Base-by-base conservation (phyloP, 2,329 filamentous ascomycete genomes). In the Verticillium albo-atrum region DNA sequence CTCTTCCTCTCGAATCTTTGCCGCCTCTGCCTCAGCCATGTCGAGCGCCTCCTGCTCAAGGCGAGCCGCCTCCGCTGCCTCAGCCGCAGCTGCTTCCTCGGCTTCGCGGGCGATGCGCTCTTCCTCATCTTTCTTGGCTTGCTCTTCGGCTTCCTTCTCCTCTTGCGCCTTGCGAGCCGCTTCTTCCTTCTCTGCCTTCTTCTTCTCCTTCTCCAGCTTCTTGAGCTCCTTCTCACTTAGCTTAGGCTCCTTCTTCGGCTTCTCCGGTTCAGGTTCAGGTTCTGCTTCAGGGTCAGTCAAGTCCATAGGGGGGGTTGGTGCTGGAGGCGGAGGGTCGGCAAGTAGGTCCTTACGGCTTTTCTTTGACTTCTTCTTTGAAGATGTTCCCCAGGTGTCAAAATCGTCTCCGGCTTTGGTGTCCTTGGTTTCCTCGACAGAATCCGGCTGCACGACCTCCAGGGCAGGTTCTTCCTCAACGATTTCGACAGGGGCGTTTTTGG, bases 181-280 rank as follows among this genome's bases (percentile, higher is more conserved):
- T 75, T 75, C 59, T 15, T 72, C 71, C 65, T 67, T 72, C 67
- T 80, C 77, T 37, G 69, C 71, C 66, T 77, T 77, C 30, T 74
- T 75, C 67, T 77, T 78, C 64, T 79, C 74, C 66, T 79, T 79
- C 57, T 82, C 79, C 25, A 81, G 78, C 66, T 80, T 80, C 65
- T 79, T 78, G 20, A 78, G 74, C 65, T 83, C 81, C 61, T 79
- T 82, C 64, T 80, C 79, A 67, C 68, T 77, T 50, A 82, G 70
- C 67, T 78, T 82, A 9, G 73, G 71, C 57, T 76, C 74, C 61
- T 79, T 74, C 54, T 74, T 75, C 50, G 76, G 69, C 64, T 75
- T 76, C 34, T 77, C 74, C 62, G 77, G 62, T 60, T 69, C 68
- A 66, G 61, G 67, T 57, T 76, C 72, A 56, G 69, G 63, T 63